Conservation (phyloP, 257 asterid genomes). For the Solanum ossicruentum region DNA sequence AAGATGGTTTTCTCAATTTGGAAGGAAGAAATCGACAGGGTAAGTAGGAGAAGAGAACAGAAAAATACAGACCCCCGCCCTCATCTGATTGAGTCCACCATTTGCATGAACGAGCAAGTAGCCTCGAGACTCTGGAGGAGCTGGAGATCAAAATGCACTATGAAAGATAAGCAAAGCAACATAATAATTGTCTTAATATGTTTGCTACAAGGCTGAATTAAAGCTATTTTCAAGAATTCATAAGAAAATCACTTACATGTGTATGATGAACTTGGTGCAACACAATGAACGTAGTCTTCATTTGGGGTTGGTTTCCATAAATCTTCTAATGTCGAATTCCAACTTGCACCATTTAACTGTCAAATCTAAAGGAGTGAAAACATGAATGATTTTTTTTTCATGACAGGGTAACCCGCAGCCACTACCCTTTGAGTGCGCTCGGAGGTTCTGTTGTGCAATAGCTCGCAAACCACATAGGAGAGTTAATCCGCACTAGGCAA, state of each 20-base stretch:
- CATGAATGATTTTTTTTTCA: not conserved
- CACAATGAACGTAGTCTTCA: slow-evolving; percentile 64
- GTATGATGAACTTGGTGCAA: slow-evolving; percentile 44
- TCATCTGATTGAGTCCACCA: slow-evolving; percentile 98
- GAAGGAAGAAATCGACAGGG: not conserved
- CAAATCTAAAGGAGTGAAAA: slow-evolving; percentile 80
- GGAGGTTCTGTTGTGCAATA: too few relatives aligned
- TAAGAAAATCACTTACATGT: slow-evolving; percentile 29
- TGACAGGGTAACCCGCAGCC: too few relatives aligned
- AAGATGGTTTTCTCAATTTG: not conserved
- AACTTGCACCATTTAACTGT: slow-evolving; percentile 46
- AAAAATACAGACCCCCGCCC: slow-evolving; percentile 67
- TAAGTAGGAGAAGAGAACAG: not conserved
- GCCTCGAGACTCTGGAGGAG: slow-evolving; percentile 65
- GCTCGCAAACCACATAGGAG: too few relatives aligned
- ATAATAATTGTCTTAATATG: not conserved
- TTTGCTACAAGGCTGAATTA: not conserved
- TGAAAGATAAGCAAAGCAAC: not conserved
- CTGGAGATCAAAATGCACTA: slow-evolving; percentile 24
- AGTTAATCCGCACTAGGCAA: too few relatives aligned
- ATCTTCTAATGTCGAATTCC: slow-evolving; percentile 31
- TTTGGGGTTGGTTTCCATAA: slow-evolving; percentile 77
- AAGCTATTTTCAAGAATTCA: not conserved
- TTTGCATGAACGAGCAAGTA: slow-evolving; percentile 79
- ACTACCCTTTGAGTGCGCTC: too few relatives aligned